These are phyloP conservation scores for Picocystis salinarum DNA, from an alignment of 139 green algal genomes.

Conservation along the genomic window DNA sequence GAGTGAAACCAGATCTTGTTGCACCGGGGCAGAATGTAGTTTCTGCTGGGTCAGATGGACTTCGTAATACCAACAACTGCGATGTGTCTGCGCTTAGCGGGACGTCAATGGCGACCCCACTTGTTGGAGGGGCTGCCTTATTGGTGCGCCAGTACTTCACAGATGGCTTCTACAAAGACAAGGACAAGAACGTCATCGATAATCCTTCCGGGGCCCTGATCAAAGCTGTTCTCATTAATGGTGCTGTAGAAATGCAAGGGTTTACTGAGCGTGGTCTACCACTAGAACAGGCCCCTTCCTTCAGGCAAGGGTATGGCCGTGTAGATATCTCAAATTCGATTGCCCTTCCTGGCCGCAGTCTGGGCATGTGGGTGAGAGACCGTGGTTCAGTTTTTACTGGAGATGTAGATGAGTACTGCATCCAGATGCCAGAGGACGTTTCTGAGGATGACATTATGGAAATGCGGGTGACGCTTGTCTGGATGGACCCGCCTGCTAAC, in stretches of 20 bases:
- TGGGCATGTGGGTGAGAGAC: conserved; percentile 5
- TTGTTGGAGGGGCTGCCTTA: conserved; percentile 29
- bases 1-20: conserved; percentile 72
- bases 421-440: neutral
- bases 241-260: conserved; percentile 24
- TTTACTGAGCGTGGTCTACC: conserved; percentile 12
- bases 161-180: conserved; percentile 30
- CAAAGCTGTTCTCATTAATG: conserved; percentile 59
- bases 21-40: conserved; percentile 42
- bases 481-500: conserved; percentile 28
- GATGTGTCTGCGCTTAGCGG: conserved; percentile 21
- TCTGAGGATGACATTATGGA: conserved; percentile 1
- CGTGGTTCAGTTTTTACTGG: conserved; percentile 1
- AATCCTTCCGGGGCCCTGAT: conserved; percentile 36
- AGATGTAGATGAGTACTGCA: conserved; percentile 5
- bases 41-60: conserved; percentile 9
- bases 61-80: conserved; percentile 2
- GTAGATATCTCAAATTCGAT: conserved; percentile 31
- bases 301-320: conserved; percentile 52
- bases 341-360: conserved; percentile 12
- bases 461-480: conserved; percentile 45
- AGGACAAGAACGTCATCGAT: neutral
- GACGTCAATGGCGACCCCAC: conserved; percentile 77
- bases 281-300: conserved; percentile 24
- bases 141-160: conserved; percentile 60